Evolutionary conservation across 441 rosid genomes (phyloP), one percentile per base, ranked within the genome.

Genomic region (Oxalis stricta): DNA sequence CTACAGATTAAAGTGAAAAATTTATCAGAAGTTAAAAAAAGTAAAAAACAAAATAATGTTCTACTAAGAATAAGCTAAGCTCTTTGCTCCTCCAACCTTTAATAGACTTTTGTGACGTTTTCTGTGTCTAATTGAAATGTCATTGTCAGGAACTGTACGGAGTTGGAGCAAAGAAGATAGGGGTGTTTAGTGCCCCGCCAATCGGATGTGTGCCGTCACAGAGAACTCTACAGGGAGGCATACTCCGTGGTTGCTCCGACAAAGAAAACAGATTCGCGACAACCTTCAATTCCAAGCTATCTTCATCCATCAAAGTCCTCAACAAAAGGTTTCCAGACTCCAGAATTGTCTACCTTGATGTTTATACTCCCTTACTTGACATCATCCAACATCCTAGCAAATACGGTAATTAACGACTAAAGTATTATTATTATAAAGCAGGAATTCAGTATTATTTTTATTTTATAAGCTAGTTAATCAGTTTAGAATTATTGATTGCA

Each of bases 201-300:
- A 58, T 78, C 2, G 87, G 87, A 18, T 75, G 87, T 44, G 62
- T 79, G 45, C 87, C 87, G 5, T 54, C 76, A 5, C 72, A 65
- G 26, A 70, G 83, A 71, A 75, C 83, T 14, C 1, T 72, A 37
- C 69, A 61, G 1, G 80, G 80, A 10, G 82, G 80, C 23, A n/a
- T 2, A 7, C 4, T 7, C 0, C 67, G 80, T 48, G 62, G 37
- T 0, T 75, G 82, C 46, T 53, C 67, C 5, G 44, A 56, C 12
- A 38, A 48, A 11, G 12, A 48, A 37, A 78, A 78, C 49, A 24
- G 48, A 30, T 72, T 74, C 22, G 80, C 80, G 10, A 50, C 30
- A 41, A 40, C 61, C 36, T 75, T 75, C 54, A 78, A 75, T 54
- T 7, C 61, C 18, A 79, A 75, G 52, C 58, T 75, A 24, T 41